Conservation (phyloP, 139 green algal genomes). For the Auxenochlorella pyrenoidosa region DNA sequence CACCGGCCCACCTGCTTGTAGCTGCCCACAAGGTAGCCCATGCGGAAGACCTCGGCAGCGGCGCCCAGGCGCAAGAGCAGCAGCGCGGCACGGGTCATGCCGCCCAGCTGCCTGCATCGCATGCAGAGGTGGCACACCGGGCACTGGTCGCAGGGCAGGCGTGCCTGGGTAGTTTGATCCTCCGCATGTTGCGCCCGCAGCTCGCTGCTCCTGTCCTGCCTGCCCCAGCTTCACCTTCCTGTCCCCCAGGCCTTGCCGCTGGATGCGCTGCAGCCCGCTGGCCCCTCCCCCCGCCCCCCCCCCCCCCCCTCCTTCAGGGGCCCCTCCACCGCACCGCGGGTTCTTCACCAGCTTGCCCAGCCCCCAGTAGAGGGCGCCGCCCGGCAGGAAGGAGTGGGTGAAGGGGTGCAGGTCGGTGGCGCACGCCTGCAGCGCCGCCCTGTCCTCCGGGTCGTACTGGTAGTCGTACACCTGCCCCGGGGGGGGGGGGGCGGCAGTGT, state of each 20-base stretch:
- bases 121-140: not conserved
- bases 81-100: not conserved
- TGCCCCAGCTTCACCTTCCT: not conserved
- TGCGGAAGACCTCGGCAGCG: not conserved
- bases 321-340: not conserved
- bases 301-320: too few relatives aligned
- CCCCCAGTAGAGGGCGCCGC: not conserved
- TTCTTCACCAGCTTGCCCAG: not conserved
- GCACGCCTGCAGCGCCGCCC: slow-evolving; percentile 13
- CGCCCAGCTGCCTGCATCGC: not conserved
- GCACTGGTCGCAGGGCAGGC: not conserved
- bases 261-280: too few relatives aligned
- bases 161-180: not conserved
- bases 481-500: too few relatives aligned
- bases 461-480: not conserved
- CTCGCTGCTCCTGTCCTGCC: too few relatives aligned
- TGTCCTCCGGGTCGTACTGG: slow-evolving; percentile 8
- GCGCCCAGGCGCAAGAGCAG: slow-evolving; percentile 12
- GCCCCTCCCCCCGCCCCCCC: too few relatives aligned
- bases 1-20: slow-evolving; percentile 15
- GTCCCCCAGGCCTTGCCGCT: too few relatives aligned
- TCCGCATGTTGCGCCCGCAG: too few relatives aligned
- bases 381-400: slow-evolving; percentile 19
- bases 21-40: slow-evolving; percentile 27
- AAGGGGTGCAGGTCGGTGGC: slow-evolving; percentile 27